Conservation (phyloP, 2,329 filamentous ascomycete species). For the Epichloe scottii region DNA sequence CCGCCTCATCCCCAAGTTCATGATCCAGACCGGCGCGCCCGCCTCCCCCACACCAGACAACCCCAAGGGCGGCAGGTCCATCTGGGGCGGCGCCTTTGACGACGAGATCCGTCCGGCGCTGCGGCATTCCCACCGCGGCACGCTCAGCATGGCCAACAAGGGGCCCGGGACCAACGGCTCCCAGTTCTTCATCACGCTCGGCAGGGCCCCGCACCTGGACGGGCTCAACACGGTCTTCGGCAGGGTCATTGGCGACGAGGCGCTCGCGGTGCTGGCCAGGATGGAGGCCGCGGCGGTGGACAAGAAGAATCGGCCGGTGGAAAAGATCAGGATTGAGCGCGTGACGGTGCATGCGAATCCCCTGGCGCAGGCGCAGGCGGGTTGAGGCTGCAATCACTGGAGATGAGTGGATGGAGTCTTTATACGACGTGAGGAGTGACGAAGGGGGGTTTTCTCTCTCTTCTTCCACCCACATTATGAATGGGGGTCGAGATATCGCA, state of each 20-base stretch:
- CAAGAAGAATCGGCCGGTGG: slow-evolving; percentile 63
- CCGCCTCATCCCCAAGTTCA: slow-evolving; percentile 69
- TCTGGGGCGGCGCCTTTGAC: slow-evolving; percentile 63
- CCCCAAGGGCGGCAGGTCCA: slow-evolving; percentile 57
- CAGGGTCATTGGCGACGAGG: slow-evolving; percentile 54
- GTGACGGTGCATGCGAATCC: slow-evolving; percentile 73
- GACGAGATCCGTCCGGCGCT: slow-evolving; percentile 68
- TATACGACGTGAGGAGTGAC: too few species aligned
- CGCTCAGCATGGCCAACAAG: slow-evolving; percentile 70
- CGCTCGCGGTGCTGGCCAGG: slow-evolving; percentile 51
- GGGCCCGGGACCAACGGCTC: slow-evolving; percentile 61
- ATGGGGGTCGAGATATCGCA: too few species aligned
- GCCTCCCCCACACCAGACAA: slow-evolving; percentile 41
- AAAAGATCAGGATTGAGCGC: slow-evolving; percentile 51
- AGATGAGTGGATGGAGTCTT: too few species aligned
- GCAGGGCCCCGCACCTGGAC: slow-evolving; percentile 67
- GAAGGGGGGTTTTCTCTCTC: too few species aligned
- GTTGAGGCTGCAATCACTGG: not conserved
- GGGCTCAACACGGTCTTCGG: slow-evolving; percentile 79
- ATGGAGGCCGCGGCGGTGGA: slow-evolving; percentile 64
- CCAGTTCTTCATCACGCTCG: slow-evolving; percentile 74
- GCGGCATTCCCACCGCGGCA: slow-evolving; percentile 54
- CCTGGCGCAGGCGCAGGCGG: slow-evolving; percentile 43
- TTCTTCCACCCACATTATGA: too few species aligned
- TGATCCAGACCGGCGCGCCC: slow-evolving; percentile 63